Base-by-base conservation (phyloP, 1,284 basidiomycete genomes). In the Moesziomyces antarcticus region DNA sequence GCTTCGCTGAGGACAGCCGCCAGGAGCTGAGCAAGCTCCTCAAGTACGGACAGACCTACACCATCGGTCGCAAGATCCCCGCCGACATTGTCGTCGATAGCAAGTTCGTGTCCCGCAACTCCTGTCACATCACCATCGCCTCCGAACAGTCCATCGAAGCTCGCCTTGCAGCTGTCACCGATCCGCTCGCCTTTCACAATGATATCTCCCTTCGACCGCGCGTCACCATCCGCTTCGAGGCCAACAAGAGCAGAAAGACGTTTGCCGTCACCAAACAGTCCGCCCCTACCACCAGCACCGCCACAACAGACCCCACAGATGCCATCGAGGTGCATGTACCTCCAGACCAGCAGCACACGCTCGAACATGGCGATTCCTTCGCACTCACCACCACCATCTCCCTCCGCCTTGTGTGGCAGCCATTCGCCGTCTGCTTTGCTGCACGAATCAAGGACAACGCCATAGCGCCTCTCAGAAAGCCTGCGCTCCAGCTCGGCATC, bases 51-150 rank as follows among this genome's bases (percentile, higher is more conserved):
- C 50, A 66, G 37, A 57, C 67, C n/a, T 79, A 79, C 50, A 59
- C 53, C 41, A 51, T 79, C 46, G 78, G 78, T 18, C 67, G 78
- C 51, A 79, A 78, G 58, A 68, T 66, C 33, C 77, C 77, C 21
- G 77, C 77, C 25, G 72, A 77, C 57, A 70, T 79, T 22, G 60
- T 79, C 62, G 54, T 79, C 40, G 67, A 69, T 16, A 73, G 70
- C 68, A 79, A 79, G 57, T 74, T 70, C 16, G 73, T 79, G 45
- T 71, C 66, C 6, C 67, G 73, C 9, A 55, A 50, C 7, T 72
- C 70, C 9, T 73, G 68, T 27, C 61, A 62, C 50, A 57, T 79
- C 50, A 51, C 54, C 5, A 58, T 77, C 21, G 75, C 49, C 2
- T 53, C 57, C 43, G 52, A 50, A 10, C 60, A 69, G 33, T 40